phyloP scores from a whole-genome alignment of 305 asterid species.

The Striga hermonthica region DNA sequence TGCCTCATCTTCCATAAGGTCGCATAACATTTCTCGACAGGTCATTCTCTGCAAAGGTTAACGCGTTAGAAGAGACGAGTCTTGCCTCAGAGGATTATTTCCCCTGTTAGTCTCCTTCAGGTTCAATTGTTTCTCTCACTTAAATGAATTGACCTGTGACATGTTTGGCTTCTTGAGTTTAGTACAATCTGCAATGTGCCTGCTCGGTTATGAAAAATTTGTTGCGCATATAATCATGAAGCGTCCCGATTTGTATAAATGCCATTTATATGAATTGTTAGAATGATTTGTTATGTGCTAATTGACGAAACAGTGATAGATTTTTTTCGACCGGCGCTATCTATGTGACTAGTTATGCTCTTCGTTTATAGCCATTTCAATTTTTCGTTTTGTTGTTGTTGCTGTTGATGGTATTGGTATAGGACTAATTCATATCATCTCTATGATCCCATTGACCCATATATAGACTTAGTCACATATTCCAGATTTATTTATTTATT shows the following conservation, averaged over 20 bases:
- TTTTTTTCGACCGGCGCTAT: slow-evolving; percentile 1
- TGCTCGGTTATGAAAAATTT: slow-evolving; percentile 8
- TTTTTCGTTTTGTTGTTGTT: no score
- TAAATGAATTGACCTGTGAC: slow-evolving; percentile 12
- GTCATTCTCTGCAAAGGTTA: slow-evolving; percentile 32
- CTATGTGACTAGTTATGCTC: not conserved
- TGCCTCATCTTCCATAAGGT: slow-evolving; percentile 28
- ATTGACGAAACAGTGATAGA: not conserved
- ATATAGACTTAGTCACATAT: not conserved
- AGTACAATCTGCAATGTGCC: not conserved
- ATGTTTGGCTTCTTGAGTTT: slow-evolving; percentile 15
- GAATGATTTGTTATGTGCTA: slow-evolving; percentile 15
- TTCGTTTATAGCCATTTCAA: not conserved
- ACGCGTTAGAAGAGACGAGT: slow-evolving; percentile 7
- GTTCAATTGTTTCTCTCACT: not conserved
- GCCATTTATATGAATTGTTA: slow-evolving; percentile 12
- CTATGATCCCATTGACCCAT: not conserved
- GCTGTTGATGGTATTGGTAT: not conserved
- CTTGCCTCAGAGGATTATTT: not conserved
- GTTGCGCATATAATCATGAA: not conserved
- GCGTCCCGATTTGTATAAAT: slow-evolving; percentile 7
- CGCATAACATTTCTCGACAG: slow-evolving; percentile 24
- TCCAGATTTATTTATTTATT: not conserved
- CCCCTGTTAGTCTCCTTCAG: slow-evolving; percentile 25
- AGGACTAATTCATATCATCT: slow-evolving; percentile 2